Evolutionary conservation across 768 basidiomycete genomes (phyloP).

Genomic region (Psilocybe subaeruginosa): DNA sequence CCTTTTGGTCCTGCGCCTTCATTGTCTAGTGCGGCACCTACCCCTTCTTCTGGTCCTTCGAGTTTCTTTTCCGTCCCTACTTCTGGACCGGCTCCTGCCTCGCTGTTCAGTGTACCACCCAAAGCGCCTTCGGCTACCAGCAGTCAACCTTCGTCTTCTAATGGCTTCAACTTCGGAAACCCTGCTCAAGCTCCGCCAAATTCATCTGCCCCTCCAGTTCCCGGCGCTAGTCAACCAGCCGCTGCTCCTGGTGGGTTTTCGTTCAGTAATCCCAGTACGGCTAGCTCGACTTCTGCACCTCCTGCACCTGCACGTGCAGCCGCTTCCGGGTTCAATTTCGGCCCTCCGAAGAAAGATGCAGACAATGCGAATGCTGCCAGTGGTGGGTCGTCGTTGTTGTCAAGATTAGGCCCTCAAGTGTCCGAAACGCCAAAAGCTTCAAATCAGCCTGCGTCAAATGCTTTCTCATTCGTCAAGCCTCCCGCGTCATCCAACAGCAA

Average conservation of each 20-base stretch:
- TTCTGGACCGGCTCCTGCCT: not conserved
- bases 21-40: conserved; percentile 13
- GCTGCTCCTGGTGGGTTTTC: conserved; percentile 9
- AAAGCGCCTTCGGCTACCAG: not conserved
- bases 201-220: not conserved
- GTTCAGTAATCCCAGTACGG: not conserved
- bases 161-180: not conserved
- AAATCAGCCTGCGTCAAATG: not conserved
- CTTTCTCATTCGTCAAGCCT: conserved; percentile 7
- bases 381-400: conserved; percentile 8
- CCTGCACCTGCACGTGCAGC: not conserved
- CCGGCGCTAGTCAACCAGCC: conserved; percentile 16
- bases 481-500: not conserved
- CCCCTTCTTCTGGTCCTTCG: conserved; percentile 16
- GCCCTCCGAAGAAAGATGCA: conserved; percentile 1
- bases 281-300: not conserved
- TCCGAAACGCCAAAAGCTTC: conserved; percentile 14
- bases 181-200: conserved; percentile 4
- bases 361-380: not conserved
- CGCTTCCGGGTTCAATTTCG: not conserved
- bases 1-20: conserved; percentile 7
- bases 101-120: not conserved
- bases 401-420: conserved; percentile 14
- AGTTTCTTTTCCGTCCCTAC: conserved; percentile 3
- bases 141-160: not conserved